Percentiles rank a stretch among this genome's conserved stretches.
These are phyloP conservation scores for Cucumis variabilis DNA, from an alignment of 331 rosid species.

Conservation along the genomic window DNA sequence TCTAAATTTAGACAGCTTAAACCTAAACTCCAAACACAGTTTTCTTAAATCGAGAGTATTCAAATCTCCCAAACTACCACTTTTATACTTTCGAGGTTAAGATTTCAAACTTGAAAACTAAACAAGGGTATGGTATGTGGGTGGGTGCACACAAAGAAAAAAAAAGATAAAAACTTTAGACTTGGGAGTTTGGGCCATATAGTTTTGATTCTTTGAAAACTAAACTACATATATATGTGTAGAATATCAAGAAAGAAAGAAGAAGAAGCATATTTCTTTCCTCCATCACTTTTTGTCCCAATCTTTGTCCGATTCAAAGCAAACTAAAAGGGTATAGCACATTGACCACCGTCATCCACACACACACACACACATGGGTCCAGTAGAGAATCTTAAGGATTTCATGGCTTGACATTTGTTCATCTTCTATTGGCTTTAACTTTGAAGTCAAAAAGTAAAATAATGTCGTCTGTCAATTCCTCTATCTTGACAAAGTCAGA, in stretches of 20 bases:
- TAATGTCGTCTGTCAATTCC: neutral
- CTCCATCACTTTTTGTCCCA: slow-evolving; percentile 18
- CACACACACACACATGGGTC: neutral
- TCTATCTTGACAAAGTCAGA: neutral
- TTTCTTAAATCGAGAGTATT: too few species aligned
- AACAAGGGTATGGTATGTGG: too few species aligned
- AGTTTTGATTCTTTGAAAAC: too few species aligned
- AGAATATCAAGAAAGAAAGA: neutral
- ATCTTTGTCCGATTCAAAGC: slow-evolving; percentile 5
- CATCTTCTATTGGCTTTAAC: neutral
- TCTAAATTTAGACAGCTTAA: too few species aligned
- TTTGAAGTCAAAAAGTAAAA: slow-evolving; percentile 3
- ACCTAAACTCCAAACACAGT: too few species aligned
- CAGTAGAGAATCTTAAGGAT: neutral
- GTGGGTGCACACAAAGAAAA: too few species aligned
- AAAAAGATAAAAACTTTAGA: too few species aligned
- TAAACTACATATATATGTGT: too few species aligned
- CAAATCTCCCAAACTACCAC: too few species aligned
- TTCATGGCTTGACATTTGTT: neutral
- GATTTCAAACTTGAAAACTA: too few species aligned
- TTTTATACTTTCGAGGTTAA: too few species aligned
- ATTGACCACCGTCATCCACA: slow-evolving; percentile 6
- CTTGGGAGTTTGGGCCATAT: too few species aligned
- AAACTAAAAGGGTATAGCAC: neutral
- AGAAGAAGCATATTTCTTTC: neutral